These are phyloP conservation scores for Clavariopsis aquatica DNA, from an alignment of 495 filamentous ascomycete genomes.

Conservation along the genomic window DNA sequence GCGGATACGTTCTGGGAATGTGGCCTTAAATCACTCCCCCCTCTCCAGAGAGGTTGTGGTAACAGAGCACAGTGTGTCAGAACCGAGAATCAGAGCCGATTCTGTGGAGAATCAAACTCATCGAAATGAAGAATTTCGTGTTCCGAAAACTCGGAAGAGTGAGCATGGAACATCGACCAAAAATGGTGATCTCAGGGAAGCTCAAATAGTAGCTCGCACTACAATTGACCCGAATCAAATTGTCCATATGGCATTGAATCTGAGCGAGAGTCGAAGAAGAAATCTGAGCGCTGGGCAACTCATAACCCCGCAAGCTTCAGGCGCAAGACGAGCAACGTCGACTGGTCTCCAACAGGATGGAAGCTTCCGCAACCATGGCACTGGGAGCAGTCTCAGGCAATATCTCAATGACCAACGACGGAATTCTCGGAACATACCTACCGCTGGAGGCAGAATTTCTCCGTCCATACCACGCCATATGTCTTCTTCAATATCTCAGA, in stretches of 20 bases:
- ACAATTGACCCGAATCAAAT: conserved; percentile 74
- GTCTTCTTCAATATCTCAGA: conserved; percentile 22
- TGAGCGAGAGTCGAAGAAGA: conserved; percentile 78
- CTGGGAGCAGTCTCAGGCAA: conserved; percentile 61
- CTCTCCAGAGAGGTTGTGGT: conserved; percentile 35
- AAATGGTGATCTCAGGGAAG: background rate
- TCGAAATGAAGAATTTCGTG: conserved; percentile 1
- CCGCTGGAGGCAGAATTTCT: conserved; percentile 48
- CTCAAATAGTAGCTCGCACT: conserved; percentile 9
- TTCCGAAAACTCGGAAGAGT: conserved; percentile 23
- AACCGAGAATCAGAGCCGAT: background rate
- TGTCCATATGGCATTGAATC: conserved; percentile 82
- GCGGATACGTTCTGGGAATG: conserved; percentile 20
- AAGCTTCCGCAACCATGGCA: conserved; percentile 29
- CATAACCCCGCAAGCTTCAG: conserved; percentile 39
- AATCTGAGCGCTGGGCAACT: conserved; percentile 46
- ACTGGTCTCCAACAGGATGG: conserved; percentile 47
- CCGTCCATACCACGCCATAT: conserved; percentile 18
- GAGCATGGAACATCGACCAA: background rate
- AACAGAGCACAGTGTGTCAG: conserved; percentile 3
- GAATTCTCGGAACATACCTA: conserved; percentile 60
- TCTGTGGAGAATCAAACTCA: background rate
- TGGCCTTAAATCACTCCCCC: conserved; percentile 33
- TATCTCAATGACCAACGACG: conserved; percentile 67
- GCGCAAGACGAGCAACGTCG: conserved; percentile 56